Evolutionary conservation across 768 basidiomycete genomes (phyloP).

Genomic region (Leucocoprinus sp.): DNA sequence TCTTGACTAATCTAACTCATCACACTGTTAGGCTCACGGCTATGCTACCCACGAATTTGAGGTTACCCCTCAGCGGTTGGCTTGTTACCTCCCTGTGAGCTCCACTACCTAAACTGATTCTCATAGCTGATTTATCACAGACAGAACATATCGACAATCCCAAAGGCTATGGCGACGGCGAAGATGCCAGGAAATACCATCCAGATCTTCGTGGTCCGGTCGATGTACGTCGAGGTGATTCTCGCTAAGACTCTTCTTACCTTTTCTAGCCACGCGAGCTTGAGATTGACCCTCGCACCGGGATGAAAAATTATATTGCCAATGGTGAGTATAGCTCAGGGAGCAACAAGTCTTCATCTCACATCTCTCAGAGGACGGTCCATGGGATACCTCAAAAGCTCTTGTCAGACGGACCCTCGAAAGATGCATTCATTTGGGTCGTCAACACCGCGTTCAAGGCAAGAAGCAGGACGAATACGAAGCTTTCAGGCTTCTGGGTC

Average conservation of each 20-base stretch:
- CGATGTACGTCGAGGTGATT: conserved; percentile 37
- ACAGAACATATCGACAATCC: conserved; percentile 91
- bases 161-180: conserved; percentile 78
- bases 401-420: conserved; percentile 68
- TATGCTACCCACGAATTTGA: conserved; percentile 83
- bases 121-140: conserved; percentile 22
- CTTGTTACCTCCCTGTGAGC: conserved; percentile 74
- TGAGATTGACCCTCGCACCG: conserved; percentile 75
- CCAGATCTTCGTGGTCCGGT: conserved; percentile 75
- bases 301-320: conserved; percentile 95
- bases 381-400: conserved; percentile 86
- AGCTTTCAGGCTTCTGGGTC: conserved; percentile 74
- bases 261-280: conserved; percentile 60
- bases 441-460: conserved; percentile 49
- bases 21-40: conserved; percentile 59
- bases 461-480: conserved; percentile 68
- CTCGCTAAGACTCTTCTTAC: conserved; percentile 1
- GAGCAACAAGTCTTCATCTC: background rate
- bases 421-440: conserved; percentile 71
- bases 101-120: background rate
- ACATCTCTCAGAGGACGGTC: conserved; percentile 42
- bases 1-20: background rate
- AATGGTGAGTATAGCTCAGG: conserved; percentile 38
- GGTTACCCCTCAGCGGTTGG: conserved; percentile 75
- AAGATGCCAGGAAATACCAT: conserved; percentile 76